Percentiles rank a stretch among this genome's conserved stretches.
Conservation (phyloP, 2,329 filamentous ascomycete species). For the Curvularia sp. region DNA sequence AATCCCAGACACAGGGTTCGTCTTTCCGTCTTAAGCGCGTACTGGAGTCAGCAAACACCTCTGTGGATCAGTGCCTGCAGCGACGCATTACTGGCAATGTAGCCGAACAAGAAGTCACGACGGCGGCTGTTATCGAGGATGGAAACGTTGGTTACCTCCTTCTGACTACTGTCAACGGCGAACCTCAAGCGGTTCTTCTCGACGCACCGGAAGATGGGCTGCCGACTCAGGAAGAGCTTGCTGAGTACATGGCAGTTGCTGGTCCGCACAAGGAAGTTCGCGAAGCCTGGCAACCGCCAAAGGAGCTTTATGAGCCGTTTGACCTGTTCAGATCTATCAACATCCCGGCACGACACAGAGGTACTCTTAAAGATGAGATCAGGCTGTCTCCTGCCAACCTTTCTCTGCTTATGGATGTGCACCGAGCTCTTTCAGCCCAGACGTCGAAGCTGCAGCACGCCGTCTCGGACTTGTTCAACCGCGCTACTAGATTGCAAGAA, state of each 20-base stretch:
- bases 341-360: conserved; percentile 66
- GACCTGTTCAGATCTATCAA: conserved; percentile 64
- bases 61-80: conserved; percentile 58
- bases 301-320: conserved; percentile 65
- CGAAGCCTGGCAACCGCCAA: conserved; percentile 69
- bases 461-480: conserved; percentile 74
- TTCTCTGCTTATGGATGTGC: conserved; percentile 73
- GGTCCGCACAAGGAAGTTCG: conserved; percentile 60
- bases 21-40: conserved; percentile 64
- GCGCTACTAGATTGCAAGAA: conserved; percentile 70
- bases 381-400: conserved; percentile 74
- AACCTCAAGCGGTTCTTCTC: conserved; percentile 59
- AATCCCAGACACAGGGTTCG: conserved; percentile 59
- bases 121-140: conserved; percentile 62
- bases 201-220: conserved; percentile 55
- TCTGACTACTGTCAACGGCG: conserved; percentile 57
- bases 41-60: conserved; percentile 59
- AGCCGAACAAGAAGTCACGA: conserved; percentile 49
- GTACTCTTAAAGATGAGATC: conserved; percentile 70
- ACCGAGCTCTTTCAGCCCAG: conserved; percentile 73
- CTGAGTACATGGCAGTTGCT: conserved; percentile 29
- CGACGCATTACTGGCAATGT: conserved; percentile 29
- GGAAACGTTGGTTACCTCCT: conserved; percentile 65
- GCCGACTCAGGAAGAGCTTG: conserved; percentile 38
- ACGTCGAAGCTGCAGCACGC: conserved; percentile 72